Base-by-base conservation (phyloP, 139 green algal species). In the Parachlorella kessleri region DNA sequence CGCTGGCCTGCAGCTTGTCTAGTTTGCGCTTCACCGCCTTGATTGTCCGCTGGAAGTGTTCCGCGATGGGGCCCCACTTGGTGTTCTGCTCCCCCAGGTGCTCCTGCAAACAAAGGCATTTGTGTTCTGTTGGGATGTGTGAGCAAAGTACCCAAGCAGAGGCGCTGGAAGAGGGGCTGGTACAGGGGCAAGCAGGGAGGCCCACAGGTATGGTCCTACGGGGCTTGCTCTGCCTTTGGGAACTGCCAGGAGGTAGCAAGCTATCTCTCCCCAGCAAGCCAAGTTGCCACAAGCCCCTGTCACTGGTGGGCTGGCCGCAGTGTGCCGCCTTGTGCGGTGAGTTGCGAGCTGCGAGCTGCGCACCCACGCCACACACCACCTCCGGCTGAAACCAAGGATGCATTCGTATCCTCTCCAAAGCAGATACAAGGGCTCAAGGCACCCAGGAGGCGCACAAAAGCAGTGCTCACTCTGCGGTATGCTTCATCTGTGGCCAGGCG, bases 21-120 rank as follows among this genome's bases (percentile, higher is more conserved):
- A 67, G 77, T n/a, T 86, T 86, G 10, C 23, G 40, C 39, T 71
- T 78, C 30, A 86, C 81, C 9, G 66, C 76, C 28, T 77, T 68
- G 24, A 86, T 72, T 1, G 76, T 83, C 18, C 81, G 70, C 68
- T 67, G 55, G n/a, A 84, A 80, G 32, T 73, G 66, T 64, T 35
- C 55, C 28, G 28, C 59, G 35, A 75, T 41, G 2, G 59, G 63
- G 77, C 39, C 40, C 54, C 35, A 72, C 53, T 78, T 79, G 35
- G 32, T 74, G 26, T 10, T 37, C 2, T 4, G n/a, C 39, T 84
- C 70, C 5, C 68, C 78, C 18, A 75, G 23, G n/a, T 26, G 6
- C 30, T n/a, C 39, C 55, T 38, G 8, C 42, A n/a, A n/a, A n/a
- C n/a, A n/a, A n/a, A n/a, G n/a, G n/a, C n/a, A n/a, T n/a, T n/a